Evolutionary conservation across 2,329 filamentous ascomycete genomes (phyloP), one percentile per base, ranked within the genome.

Genomic region (Aspergillus hiratsukae): DNA sequence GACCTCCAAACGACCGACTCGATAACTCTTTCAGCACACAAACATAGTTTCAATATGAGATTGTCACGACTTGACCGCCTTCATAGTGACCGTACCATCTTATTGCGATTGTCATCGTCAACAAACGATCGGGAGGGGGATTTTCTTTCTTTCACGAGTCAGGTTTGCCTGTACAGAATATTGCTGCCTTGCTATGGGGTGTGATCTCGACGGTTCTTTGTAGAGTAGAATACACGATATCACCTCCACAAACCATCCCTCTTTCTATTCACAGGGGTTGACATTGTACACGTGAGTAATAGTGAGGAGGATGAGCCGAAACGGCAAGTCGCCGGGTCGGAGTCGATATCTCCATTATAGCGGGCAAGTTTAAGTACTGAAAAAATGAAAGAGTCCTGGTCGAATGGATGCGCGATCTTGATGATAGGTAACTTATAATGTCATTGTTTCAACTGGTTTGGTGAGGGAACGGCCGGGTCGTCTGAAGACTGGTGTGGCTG

Each of bases 1-100:
- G 63, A 59, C 59, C 55, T 61, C 59, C 62, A 61, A 64, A 66
- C 65, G 61, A 66, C 60, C 62, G 65, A 65, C 62, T 57, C 58
- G 28, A 62, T 66, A 58, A 60, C 59, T 61, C 65, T 65, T 61
- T 62, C 60, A 64, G 43, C 72, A 64, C 64, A 67, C 65, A 64
- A 59, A 64, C 63, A 66, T 71, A 72, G 67, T 68, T 66, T 69
- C 67, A 72, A 72, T 72, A 67, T 68, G 68, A 72, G 65, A 72
- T 63, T 62, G 59, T 71, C 67, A 72, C 66, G 69, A 72, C 65
- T 71, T 67, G 67, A 63, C 56, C 60, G 51, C 61, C 57, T 63
- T 58, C 23, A 57, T 58, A 63, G 55, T 64, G 57, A 64, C 55
- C 56, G 52, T 65, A 60, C 61, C 54, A 35, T 61, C 46, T 58